Evolutionary conservation across 805 yeast species (phyloP).

Genomic region (Teunomyces gatunensis): DNA sequence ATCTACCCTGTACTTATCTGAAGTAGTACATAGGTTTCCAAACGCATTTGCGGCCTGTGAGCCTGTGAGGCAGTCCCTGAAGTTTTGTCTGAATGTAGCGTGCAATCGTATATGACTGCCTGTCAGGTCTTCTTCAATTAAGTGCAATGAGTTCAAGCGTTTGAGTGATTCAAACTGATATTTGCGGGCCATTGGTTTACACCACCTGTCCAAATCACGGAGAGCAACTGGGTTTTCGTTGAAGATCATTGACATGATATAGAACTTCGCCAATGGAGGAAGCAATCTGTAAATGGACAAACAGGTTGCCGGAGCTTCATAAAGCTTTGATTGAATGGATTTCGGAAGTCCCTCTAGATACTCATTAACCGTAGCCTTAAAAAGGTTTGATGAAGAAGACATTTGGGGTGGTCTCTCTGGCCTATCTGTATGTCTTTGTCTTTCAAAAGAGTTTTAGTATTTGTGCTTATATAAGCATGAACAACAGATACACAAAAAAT

Average conservation of each 20-base stretch:
- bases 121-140: constrained; percentile 60
- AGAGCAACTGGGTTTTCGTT: constrained; percentile 69
- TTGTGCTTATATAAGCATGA: background rate
- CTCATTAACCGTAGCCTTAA: constrained; percentile 77
- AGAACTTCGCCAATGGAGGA: constrained; percentile 86
- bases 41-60: constrained; percentile 64
- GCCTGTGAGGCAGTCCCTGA: constrained; percentile 84
- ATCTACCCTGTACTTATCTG: constrained; percentile 56
- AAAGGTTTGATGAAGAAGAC: constrained; percentile 27
- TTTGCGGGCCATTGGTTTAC: constrained; percentile 56
- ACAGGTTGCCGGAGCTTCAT: constrained; percentile 86
- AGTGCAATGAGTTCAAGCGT: constrained; percentile 70
- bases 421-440: too few relatives aligned
- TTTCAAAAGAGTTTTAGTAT: background rate
- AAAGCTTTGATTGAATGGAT: constrained; percentile 76
- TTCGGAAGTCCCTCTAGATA: constrained; percentile 89
- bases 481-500: constrained; percentile 1
- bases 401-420: background rate
- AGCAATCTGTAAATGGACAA: constrained; percentile 86
- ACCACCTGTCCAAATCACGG: constrained; percentile 72
- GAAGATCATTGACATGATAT: constrained; percentile 83
- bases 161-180: constrained; percentile 75
- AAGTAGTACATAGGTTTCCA: constrained; percentile 63
- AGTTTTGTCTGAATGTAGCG: constrained; percentile 68
- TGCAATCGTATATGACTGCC: constrained; percentile 55